Conservation (phyloP, 306 rosid species). For the Inga oerstediana region DNA sequence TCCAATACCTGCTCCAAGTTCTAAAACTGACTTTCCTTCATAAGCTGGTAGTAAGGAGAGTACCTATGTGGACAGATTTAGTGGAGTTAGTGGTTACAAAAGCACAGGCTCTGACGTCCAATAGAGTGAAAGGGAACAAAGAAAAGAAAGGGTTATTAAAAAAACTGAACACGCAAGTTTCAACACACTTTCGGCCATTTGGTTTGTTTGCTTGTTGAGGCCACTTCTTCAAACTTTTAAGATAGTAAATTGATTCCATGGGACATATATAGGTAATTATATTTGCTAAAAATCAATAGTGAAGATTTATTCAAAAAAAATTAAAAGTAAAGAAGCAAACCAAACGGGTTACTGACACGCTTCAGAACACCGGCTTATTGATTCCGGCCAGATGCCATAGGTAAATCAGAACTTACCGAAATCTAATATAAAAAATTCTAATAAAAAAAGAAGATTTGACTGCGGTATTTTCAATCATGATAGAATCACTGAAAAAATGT, state of each 20-base stretch:
- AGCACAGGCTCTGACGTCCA: conserved; percentile 16
- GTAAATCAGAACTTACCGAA: neutral
- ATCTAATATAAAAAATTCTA: neutral
- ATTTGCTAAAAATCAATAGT: neutral
- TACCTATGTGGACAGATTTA: conserved; percentile 50
- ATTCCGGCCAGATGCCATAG: neutral
- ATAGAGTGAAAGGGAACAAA: neutral
- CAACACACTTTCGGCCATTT: neutral
- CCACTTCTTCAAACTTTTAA: neutral
- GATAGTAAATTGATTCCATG: neutral
- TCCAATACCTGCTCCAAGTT: conserved; percentile 98
- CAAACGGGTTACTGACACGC: neutral
- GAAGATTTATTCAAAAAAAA: neutral
- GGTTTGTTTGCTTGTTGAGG: neutral
- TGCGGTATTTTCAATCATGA: neutral
- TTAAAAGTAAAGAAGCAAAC: neutral
- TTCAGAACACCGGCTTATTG: neutral
- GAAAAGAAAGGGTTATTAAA: neutral
- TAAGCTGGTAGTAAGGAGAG: conserved; percentile 71
- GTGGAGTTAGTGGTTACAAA: conserved; percentile 30
- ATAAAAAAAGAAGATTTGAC: neutral
- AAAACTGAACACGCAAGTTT: neutral
- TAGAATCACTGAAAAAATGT: neutral
- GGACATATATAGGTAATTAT: neutral
- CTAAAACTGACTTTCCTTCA: conserved; percentile 83